These are phyloP conservation scores for Liriodendron chinense DNA, from an alignment of 164 flowering plant species.

Conservation along the genomic window DNA sequence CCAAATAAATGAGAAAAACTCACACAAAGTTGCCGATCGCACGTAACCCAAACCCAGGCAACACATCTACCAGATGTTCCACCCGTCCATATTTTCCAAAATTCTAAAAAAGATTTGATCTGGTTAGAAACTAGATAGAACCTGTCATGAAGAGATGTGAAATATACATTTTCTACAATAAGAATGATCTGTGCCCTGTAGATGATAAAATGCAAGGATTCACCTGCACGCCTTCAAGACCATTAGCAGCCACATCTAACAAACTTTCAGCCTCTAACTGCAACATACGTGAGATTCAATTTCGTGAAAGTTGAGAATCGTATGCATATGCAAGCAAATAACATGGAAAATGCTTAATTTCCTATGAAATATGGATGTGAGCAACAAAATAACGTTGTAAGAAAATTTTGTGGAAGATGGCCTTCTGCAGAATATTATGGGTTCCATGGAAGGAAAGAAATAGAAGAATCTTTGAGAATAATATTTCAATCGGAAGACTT, in stretches of 20 bases:
- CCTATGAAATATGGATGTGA: background rate
- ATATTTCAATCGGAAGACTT: background rate
- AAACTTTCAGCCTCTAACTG: slow-evolving; percentile 91
- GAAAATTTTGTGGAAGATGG: background rate
- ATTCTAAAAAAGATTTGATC: slow-evolving; percentile 37
- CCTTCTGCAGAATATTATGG: background rate
- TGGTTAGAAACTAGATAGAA: background rate
- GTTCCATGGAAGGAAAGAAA: background rate
- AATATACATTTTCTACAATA: background rate
- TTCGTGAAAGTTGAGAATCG: background rate
- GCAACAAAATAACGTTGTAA: background rate
- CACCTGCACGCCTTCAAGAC: slow-evolving; percentile 92
- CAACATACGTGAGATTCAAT: slow-evolving; percentile 13
- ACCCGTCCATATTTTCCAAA: slow-evolving; percentile 57
- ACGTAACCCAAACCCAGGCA: slow-evolving; percentile 74
- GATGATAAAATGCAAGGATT: background rate
- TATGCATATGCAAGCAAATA: background rate
- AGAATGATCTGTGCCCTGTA: background rate
- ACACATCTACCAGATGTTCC: slow-evolving; percentile 63
- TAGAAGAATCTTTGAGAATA: too few relatives aligned
- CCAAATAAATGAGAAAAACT: slow-evolving; percentile 23
- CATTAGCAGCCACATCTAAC: slow-evolving; percentile 91
- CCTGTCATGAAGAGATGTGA: background rate
- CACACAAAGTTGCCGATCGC: slow-evolving; percentile 71
- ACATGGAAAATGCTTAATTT: background rate